These are phyloP conservation scores for Erodium maritimum DNA, from an alignment of 345 rosid species.

Conservation along the genomic window DNA sequence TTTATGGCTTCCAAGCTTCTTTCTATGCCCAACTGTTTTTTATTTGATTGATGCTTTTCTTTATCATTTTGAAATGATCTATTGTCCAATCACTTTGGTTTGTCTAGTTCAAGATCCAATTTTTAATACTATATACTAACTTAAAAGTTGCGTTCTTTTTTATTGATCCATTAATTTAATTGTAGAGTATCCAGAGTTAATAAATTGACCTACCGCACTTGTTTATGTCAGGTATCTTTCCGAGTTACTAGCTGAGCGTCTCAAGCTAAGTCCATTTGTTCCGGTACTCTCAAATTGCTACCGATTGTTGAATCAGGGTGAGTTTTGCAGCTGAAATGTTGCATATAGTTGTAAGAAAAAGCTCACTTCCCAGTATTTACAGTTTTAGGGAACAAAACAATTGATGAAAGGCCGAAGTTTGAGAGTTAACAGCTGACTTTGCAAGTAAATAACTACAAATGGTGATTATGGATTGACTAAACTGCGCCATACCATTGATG, in stretches of 20 bases:
- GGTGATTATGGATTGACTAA: too few relatives aligned
- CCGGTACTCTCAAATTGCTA: conserved; percentile 51
- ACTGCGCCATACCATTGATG: too few relatives aligned
- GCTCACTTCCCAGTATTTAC: not conserved
- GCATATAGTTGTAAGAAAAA: not conserved
- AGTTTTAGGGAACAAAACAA: not conserved
- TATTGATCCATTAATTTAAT: too few relatives aligned
- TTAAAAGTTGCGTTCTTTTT: too few relatives aligned
- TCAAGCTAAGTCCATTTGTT: conserved; percentile 57
- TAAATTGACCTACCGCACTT: conserved; percentile 3
- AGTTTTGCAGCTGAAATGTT: conserved; percentile 16
- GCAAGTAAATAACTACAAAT: too few relatives aligned
- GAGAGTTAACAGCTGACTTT: too few relatives aligned
- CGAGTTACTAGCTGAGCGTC: conserved; percentile 70
- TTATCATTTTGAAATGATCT: too few relatives aligned
- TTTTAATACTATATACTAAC: too few relatives aligned
- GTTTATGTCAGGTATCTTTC: conserved; percentile 51
- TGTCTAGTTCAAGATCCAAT: not conserved
- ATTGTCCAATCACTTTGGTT: too few relatives aligned
- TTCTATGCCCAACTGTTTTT: too few relatives aligned
- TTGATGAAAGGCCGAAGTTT: too few relatives aligned
- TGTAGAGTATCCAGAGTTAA: not conserved
- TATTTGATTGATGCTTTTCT: not conserved
- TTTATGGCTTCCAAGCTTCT: too few relatives aligned
- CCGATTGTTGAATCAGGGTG: conserved; percentile 71